Conservation (phyloP, 1,139 yeast genomes). For the Debaryomycetaceae sp. region DNA sequence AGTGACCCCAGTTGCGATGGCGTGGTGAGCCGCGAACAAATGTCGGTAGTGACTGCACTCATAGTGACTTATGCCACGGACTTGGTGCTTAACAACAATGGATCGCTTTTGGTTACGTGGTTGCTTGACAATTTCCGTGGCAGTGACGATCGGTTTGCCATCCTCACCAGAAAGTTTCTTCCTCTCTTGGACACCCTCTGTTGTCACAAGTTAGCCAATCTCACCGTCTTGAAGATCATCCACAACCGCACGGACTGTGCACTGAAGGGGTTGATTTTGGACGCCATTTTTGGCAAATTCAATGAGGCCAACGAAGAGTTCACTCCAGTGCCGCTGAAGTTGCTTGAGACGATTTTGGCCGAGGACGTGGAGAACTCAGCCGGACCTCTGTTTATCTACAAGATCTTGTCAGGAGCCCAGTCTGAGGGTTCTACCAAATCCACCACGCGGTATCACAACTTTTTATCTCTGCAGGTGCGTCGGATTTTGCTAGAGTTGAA, state of each 20-base stretch:
- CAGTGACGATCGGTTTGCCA: slow-evolving; percentile 27
- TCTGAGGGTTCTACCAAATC: too few species aligned
- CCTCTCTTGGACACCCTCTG: slow-evolving; percentile 65
- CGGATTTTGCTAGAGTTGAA: slow-evolving; percentile 56
- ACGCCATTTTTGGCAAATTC: slow-evolving; percentile 57
- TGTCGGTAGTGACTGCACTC: slow-evolving; percentile 71
- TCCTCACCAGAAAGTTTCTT: slow-evolving; percentile 47
- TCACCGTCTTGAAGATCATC: slow-evolving; percentile 76
- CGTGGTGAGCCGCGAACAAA: slow-evolving; percentile 54
- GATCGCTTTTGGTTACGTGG: slow-evolving; percentile 90
- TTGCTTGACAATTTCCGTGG: slow-evolving; percentile 61
- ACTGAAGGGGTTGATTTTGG: slow-evolving; percentile 61
- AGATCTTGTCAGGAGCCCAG: slow-evolving; percentile 67
- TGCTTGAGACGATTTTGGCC: slow-evolving; percentile 45
- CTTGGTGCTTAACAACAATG: slow-evolving; percentile 79
- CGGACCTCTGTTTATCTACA: slow-evolving; percentile 84
- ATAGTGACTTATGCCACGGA: slow-evolving; percentile 77
- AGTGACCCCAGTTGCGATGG: slow-evolving; percentile 34
- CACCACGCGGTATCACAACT: slow-evolving; percentile 49
- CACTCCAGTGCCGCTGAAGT: slow-evolving; percentile 21
- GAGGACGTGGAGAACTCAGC: slow-evolving; percentile 53
- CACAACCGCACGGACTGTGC: slow-evolving; percentile 62
- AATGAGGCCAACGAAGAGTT: slow-evolving; percentile 21
- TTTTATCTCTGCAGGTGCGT: slow-evolving; percentile 57
- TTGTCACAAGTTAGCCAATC: slow-evolving; percentile 81